Evolutionary conservation across 2,329 filamentous ascomycete genomes (phyloP).

Genomic region (Triangularia verruculosa): DNA sequence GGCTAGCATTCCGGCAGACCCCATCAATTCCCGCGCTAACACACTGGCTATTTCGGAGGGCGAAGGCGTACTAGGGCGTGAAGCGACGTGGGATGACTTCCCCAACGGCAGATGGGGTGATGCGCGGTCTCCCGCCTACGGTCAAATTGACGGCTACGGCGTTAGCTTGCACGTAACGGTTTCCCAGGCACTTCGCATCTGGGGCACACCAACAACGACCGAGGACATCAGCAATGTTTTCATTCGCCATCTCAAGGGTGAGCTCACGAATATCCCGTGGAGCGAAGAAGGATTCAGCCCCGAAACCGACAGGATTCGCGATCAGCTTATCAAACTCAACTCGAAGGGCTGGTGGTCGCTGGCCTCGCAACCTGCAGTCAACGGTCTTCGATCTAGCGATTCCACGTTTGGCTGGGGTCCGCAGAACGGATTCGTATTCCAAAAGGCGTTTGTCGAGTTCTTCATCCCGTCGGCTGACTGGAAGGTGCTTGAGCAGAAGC

Average conservation of each 20-base stretch:
- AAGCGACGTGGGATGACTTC: conserved; percentile 98
- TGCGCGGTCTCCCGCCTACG: conserved; percentile 86
- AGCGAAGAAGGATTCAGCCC: conserved; percentile 83
- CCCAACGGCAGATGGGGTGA: conserved; percentile 96
- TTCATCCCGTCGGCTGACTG: conserved; percentile 79
- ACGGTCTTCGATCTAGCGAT: conserved; percentile 75
- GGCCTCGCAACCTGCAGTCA: conserved; percentile 90
- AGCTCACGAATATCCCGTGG: conserved; percentile 83
- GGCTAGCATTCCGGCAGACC: conserved; percentile 70
- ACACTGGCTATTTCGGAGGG: conserved; percentile 93
- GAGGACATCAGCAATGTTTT: conserved; percentile 80
- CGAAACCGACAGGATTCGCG: conserved; percentile 78
- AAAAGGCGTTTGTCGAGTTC: conserved; percentile 97
- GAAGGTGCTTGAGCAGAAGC: conserved; percentile 59
- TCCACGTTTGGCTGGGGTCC: conserved; percentile 91
- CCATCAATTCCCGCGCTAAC: conserved; percentile 74
- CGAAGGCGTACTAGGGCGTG: conserved; percentile 80
- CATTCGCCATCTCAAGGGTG: conserved; percentile 73
- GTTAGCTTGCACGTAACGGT: conserved; percentile 90
- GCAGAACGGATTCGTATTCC: conserved; percentile 88
- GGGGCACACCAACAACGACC: conserved; percentile 70
- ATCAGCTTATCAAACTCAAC: conserved; percentile 74
- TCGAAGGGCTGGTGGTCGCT: conserved; percentile 90
- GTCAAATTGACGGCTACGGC: conserved; percentile 97
- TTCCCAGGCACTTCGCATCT: conserved; percentile 77